phyloP scores from a whole-genome alignment of 495 filamentous ascomycete species.

The Rhizodiscina lignyota region DNA sequence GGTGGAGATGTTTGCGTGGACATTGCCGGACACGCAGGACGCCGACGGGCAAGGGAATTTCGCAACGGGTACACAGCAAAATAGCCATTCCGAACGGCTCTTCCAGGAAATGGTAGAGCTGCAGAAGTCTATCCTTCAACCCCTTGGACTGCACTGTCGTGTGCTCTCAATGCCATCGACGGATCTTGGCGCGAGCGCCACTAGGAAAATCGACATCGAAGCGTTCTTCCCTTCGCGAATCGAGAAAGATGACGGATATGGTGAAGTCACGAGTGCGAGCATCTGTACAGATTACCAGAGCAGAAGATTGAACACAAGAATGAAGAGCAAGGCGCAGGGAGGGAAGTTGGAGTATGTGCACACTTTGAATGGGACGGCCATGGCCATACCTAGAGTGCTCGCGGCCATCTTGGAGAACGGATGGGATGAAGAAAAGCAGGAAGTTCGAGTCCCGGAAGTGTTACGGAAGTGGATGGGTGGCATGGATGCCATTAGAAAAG shows the following conservation, averaged over 20 bases:
- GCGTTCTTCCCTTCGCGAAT: conserved; percentile 75
- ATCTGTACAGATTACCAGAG: conserved; percentile 93
- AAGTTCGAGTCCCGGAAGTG: conserved; percentile 58
- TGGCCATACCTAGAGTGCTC: conserved; percentile 79
- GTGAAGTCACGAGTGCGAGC: conserved; percentile 80
- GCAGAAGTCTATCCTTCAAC: conserved; percentile 64
- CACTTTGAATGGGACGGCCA: conserved; percentile 86
- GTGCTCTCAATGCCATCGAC: conserved; percentile 80
- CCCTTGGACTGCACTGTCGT: conserved; percentile 68
- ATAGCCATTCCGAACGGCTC: conserved; percentile 18
- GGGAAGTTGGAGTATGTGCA: conserved; percentile 35
- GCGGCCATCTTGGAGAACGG: conserved; percentile 89
- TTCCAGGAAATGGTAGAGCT: conserved; percentile 74
- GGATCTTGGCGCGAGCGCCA: conserved; percentile 78
- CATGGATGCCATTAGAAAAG: background rate
- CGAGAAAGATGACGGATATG: conserved; percentile 64
- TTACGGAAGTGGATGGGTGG: conserved; percentile 64
- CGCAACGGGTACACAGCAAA: conserved; percentile 2
- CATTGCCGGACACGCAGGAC: conserved; percentile 24
- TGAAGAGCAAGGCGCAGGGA: conserved; percentile 30
- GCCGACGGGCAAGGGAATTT: conserved; percentile 5
- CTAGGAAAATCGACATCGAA: conserved; percentile 82
- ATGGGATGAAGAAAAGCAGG: conserved; percentile 50
- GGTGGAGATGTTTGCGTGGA: conserved; percentile 93
- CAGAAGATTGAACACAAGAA: conserved; percentile 57